Evolutionary conservation across 768 basidiomycete species (phyloP).

Genomic region (Lentinula boryana): DNA sequence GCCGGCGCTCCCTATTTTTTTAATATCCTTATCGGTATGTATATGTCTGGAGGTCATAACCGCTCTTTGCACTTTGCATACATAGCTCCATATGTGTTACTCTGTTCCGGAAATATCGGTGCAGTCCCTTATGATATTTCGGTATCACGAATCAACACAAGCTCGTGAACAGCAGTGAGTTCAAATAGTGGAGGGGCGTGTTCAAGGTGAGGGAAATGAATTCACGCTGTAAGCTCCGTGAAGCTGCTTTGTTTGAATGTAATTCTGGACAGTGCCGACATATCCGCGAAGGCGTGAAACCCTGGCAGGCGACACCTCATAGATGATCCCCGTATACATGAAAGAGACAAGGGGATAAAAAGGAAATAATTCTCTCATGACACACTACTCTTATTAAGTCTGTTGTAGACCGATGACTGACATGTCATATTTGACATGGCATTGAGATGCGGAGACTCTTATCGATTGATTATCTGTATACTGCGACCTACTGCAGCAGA

Average conservation of each 20-base stretch:
- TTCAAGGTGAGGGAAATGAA: not conserved
- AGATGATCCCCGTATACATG: not conserved
- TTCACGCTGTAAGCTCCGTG: not conserved
- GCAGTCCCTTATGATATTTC: not conserved
- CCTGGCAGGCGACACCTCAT: not conserved
- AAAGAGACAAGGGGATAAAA: no score
- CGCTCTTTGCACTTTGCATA: no score
- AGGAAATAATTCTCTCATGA: no score
- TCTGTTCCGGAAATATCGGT: not conserved
- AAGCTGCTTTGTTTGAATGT: not conserved
- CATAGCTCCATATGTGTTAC: not conserved
- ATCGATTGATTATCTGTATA: no score
- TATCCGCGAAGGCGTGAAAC: not conserved
- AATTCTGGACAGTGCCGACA: not conserved
- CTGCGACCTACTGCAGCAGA: no score
- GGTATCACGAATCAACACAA: not conserved
- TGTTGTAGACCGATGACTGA: no score
- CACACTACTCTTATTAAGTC: no score
- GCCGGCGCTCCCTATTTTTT: no score
- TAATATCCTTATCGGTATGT: no score
- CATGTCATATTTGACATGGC: no score
- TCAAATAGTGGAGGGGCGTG: not conserved
- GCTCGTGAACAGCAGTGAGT: not conserved
- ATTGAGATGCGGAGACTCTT: no score
- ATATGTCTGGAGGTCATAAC: no score